Percentiles rank a stretch among this genome's conserved stretches.
phyloP scores from a whole-genome alignment of 768 basidiomycete species.

The Macrolepiota albuminosa region DNA sequence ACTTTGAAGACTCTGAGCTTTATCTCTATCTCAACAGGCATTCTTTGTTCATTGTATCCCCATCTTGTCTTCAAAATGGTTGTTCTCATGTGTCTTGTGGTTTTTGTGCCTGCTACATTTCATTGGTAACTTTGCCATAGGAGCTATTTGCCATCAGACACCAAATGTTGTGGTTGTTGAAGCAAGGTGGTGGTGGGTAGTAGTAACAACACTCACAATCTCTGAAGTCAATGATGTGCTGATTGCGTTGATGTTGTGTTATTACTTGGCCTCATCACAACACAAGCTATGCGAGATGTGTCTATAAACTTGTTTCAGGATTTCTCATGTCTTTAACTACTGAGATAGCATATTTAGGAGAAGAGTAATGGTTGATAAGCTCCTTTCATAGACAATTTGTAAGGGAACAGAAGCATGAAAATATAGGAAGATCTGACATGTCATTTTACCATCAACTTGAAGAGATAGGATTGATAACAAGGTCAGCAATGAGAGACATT shows the following conservation, averaged over 20 bases:
- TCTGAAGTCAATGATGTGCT: no score
- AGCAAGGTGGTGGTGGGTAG: no score
- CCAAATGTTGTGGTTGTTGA: no score
- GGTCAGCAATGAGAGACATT: neutral
- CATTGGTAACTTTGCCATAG: no score
- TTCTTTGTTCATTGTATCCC: no score
- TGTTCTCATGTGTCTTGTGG: no score
- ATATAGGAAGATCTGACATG: neutral
- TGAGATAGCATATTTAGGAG: neutral
- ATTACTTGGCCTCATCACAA: neutral
- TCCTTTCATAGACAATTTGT: neutral
- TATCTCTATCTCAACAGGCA: no score
- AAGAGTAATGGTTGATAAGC: neutral
- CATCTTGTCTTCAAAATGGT: no score
- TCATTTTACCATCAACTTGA: neutral
- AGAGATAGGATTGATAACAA: neutral
- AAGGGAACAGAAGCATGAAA: neutral
- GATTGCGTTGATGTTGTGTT: neutral
- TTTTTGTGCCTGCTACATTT: no score
- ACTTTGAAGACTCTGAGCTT: no score
- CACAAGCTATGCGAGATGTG: neutral
- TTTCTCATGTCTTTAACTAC: neutral
- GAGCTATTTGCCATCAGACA: no score
- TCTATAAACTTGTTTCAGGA: neutral
- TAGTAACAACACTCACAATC: no score